Evolutionary conservation across 1,139 yeast species (phyloP).

Genomic region (Wickerhamiella pararugosa): DNA sequence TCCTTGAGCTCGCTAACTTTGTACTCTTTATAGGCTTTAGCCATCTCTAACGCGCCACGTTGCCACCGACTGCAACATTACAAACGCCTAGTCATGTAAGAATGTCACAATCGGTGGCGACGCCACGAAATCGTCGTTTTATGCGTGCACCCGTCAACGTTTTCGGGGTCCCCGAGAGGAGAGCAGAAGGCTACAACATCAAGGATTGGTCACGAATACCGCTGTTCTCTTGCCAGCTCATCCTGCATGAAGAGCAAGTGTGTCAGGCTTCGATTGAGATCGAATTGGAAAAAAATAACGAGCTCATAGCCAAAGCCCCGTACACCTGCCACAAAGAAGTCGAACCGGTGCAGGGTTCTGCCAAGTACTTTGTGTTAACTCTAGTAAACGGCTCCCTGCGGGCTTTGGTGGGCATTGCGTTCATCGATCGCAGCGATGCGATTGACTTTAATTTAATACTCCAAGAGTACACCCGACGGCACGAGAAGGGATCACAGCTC

Average conservation of each 20-base stretch:
- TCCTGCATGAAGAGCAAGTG: slow-evolving; percentile 8
- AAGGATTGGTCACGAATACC: slow-evolving; percentile 8
- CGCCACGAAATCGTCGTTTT: too few species aligned
- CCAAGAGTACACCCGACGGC: slow-evolving; percentile 21
- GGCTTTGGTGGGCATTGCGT: slow-evolving; percentile 30
- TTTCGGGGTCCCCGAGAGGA: slow-evolving; percentile 2
- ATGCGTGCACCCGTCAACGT: slow-evolving; percentile 4
- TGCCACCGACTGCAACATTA: too few species aligned
- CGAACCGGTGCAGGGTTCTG: slow-evolving; percentile 12
- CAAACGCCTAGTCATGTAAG: too few species aligned
- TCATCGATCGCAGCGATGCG: slow-evolving; percentile 25
- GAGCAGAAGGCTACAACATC: neutral
- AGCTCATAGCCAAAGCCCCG: slow-evolving; percentile 14
- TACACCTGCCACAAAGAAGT: slow-evolving; percentile 14
- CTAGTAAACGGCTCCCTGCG: slow-evolving; percentile 19
- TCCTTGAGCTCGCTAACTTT: slow-evolving; percentile 85
- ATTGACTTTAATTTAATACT: slow-evolving; percentile 29
- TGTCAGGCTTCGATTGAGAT: slow-evolving; percentile 10
- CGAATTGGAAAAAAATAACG: slow-evolving; percentile 10
- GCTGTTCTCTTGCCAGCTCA: slow-evolving; percentile 12
- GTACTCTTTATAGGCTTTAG: slow-evolving; percentile 34
- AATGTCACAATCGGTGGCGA: too few species aligned
- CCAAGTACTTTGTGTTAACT: slow-evolving; percentile 13
- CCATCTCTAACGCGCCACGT: neutral
- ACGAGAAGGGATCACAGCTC: slow-evolving; percentile 15